A percentile compares a stretch with the other conserved stretches of the same genome.
These are phyloP conservation scores for Taphrina deformans DNA, from an alignment of 1,139 yeast genomes.

Conservation along the genomic window DNA sequence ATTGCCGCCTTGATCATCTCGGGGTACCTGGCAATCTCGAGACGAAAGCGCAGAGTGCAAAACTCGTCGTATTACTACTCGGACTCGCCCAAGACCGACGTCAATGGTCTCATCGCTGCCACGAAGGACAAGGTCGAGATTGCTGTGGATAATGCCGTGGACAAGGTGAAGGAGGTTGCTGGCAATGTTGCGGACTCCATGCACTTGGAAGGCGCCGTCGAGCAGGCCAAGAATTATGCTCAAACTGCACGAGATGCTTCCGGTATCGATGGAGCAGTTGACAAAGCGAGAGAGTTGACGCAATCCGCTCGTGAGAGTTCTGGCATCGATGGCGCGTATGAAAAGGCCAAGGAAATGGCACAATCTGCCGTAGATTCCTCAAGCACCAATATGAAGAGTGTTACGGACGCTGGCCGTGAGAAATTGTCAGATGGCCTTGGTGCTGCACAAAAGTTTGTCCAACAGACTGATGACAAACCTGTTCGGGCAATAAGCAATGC, in stretches of 20 bases:
- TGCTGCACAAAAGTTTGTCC: conserved; percentile 6
- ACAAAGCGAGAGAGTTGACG: not conserved
- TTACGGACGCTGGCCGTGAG: not conserved
- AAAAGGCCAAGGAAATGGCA: not conserved
- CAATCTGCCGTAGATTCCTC: conserved; percentile 1
- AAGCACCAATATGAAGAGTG: not conserved
- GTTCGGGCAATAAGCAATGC: conserved; percentile 13
- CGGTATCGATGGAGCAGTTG: conserved; percentile 1
- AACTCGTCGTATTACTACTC: conserved; percentile 4
- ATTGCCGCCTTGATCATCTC: conserved; percentile 20
- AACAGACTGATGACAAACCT: conserved; percentile 1
- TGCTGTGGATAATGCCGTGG: conserved; percentile 25
- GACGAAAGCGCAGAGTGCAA: not conserved
- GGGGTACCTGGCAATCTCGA: conserved; percentile 22
- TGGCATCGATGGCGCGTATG: conserved; percentile 1
- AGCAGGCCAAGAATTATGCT: not conserved
- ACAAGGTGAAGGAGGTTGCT: conserved; percentile 27
- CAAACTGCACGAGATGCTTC: conserved; percentile 11
- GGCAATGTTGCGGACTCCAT: conserved; percentile 6
- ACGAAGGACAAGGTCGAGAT: conserved; percentile 23
- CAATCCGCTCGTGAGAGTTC: not conserved
- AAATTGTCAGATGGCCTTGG: conserved; percentile 1
- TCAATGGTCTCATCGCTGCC: conserved; percentile 29
- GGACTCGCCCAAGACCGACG: conserved; percentile 31
- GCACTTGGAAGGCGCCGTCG: conserved; percentile 6